Percentiles rank a stretch among this genome's conserved stretches.
Conservation (phyloP, 257 asterid species). For the Fraxinus americana region DNA sequence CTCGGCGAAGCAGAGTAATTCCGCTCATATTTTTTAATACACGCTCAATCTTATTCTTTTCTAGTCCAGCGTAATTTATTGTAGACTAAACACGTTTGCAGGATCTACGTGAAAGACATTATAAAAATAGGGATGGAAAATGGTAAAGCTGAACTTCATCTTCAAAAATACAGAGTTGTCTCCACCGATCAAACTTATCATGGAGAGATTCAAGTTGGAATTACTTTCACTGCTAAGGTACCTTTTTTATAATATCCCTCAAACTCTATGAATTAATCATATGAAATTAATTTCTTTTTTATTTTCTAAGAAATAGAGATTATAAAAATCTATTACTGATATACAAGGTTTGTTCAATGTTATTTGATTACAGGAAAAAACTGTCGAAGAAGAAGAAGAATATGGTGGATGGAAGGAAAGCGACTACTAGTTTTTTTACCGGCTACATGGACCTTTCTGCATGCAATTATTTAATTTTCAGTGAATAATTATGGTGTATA, state of each 20-base stretch:
- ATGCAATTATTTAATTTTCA: background rate
- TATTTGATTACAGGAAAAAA: conserved; percentile 17
- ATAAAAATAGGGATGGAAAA: conserved; percentile 55
- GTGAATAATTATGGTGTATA: too few species aligned
- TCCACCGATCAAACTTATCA: conserved; percentile 39
- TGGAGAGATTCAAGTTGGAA: conserved; percentile 66
- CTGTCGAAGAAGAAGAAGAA: conserved; percentile 13
- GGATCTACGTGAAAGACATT: conserved; percentile 61
- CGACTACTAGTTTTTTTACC: background rate
- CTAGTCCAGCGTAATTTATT: background rate
- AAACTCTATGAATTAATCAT: background rate
- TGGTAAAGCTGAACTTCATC: conserved; percentile 56
- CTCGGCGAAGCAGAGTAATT: conserved; percentile 65
- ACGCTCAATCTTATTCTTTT: background rate
- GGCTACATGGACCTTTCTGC: background rate
- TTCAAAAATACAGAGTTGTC: conserved; percentile 55
- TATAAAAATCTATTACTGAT: background rate
- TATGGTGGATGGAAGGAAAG: conserved; percentile 27
- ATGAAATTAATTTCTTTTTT: too few species aligned
- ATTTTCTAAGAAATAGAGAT: background rate
- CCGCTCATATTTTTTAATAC: background rate
- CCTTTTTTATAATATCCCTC: too few species aligned
- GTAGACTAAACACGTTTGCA: conserved; percentile 20
- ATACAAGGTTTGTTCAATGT: background rate
- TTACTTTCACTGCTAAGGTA: conserved; percentile 51